phyloP scores from a whole-genome alignment of 2,329 filamentous ascomycete species.

The Dryadomyces quercivorus region DNA sequence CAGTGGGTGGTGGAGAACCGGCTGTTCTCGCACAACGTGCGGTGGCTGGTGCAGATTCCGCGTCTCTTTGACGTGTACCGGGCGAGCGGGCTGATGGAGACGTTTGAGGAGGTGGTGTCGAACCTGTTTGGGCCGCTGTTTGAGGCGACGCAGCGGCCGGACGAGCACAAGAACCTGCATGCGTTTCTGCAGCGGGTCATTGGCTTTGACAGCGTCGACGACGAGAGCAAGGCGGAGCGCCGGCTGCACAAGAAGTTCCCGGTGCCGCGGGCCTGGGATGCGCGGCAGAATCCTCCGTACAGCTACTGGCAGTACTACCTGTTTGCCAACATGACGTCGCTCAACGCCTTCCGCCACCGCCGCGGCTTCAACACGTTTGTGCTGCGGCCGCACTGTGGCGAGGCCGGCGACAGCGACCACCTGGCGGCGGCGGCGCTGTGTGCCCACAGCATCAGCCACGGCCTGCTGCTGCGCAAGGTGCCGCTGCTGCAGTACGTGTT shows the following conservation, averaged over 20 bases:
- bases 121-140: constrained; percentile 93
- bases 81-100: constrained; percentile 71
- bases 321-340: constrained; percentile 83
- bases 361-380: constrained; percentile 94
- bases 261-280: constrained; percentile 75
- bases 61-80: constrained; percentile 95
- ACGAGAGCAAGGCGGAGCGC: constrained; percentile 93
- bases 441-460: constrained; percentile 95
- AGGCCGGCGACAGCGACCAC: constrained; percentile 94
- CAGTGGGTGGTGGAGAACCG: constrained; percentile 98
- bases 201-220: constrained; percentile 94
- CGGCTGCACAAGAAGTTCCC: constrained; percentile 94
- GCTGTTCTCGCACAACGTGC: constrained; percentile 91
- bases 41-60: constrained; percentile 93
- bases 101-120: constrained; percentile 77
- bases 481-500: constrained; percentile 93
- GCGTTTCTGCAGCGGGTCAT: constrained; percentile 91
- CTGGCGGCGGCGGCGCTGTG: constrained; percentile 82
- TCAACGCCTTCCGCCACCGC: constrained; percentile 84
- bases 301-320: constrained; percentile 99
- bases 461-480: constrained; percentile 82
- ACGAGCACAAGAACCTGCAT: constrained; percentile 82
- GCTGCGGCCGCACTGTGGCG: constrained; percentile 86
- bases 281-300: constrained; percentile 92
- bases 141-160: constrained; percentile 81